Percentiles rank a stretch among this genome's conserved stretches.
These are phyloP conservation scores for Crithidia mellificae DNA, from an alignment of 208 protist species.

Conservation along the genomic window DNA sequence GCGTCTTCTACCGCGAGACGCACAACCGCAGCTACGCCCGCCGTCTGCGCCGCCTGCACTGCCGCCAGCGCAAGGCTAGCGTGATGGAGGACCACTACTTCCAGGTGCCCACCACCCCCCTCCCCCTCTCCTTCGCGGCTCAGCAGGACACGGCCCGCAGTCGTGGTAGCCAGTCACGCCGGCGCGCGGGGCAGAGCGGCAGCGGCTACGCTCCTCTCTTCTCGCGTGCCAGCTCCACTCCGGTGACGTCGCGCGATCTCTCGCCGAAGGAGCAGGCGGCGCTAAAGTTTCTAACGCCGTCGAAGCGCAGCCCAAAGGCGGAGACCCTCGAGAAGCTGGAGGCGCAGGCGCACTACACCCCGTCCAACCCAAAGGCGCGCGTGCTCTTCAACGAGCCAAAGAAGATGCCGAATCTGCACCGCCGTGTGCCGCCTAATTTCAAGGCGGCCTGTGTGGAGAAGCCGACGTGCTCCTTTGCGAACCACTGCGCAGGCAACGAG, in stretches of 20 bases:
- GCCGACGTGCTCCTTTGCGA: conserved; percentile 9
- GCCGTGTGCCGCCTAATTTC: conserved; percentile 38
- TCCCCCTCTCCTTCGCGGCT: conserved; percentile 44
- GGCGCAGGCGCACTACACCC: conserved; percentile 28
- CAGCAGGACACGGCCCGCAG: conserved; percentile 32
- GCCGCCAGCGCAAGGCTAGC: conserved; percentile 17
- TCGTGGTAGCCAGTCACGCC: conserved; percentile 11
- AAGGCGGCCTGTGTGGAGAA: conserved; percentile 35
- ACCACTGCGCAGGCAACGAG: conserved; percentile 20
- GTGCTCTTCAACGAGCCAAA: conserved; percentile 29
- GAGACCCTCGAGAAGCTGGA: conserved; percentile 27
- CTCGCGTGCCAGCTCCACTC: conserved; percentile 11
- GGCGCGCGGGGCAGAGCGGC: conserved; percentile 17
- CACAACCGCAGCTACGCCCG: conserved; percentile 20
- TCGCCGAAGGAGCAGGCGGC: conserved; percentile 23
- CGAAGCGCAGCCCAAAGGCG: conserved; percentile 27
- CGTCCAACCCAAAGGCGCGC: conserved; percentile 31
- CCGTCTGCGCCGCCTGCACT: conserved; percentile 9
- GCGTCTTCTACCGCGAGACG: conserved; percentile 9
- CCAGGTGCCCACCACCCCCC: conserved; percentile 23
- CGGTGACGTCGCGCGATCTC: conserved; percentile 2
- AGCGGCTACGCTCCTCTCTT: conserved; percentile 60
- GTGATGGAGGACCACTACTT: conserved; percentile 6
- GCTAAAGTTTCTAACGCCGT: conserved; percentile 39
- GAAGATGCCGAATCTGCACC: conserved; percentile 39